These are phyloP conservation scores for Epichloe sibirici DNA, from an alignment of 2,329 filamentous ascomycete genomes.

Conservation along the genomic window DNA sequence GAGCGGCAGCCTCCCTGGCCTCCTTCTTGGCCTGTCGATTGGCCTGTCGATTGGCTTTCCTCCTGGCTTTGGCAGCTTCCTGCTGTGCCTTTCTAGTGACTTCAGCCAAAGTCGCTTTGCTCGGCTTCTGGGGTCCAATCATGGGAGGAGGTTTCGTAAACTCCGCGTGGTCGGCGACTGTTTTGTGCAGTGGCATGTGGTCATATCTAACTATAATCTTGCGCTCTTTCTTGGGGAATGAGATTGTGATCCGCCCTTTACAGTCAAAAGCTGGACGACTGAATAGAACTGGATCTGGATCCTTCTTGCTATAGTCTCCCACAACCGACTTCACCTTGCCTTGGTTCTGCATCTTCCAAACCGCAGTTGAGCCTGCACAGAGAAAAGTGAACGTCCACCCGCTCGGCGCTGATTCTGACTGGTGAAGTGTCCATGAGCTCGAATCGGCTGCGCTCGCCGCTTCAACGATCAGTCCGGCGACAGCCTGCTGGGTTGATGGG, in stretches of 20 bases:
- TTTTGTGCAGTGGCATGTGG: slow-evolving; percentile 44
- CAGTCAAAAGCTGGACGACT: slow-evolving; percentile 49
- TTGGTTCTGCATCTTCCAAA: slow-evolving; percentile 38
- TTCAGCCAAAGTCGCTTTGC: not conserved
- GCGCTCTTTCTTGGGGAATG: slow-evolving; percentile 35
- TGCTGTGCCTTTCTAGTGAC: slow-evolving; percentile 14
- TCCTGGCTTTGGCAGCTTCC: slow-evolving; percentile 13
- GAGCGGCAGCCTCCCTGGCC: slow-evolving; percentile 8
- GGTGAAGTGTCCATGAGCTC: slow-evolving; percentile 35
- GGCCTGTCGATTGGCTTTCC: slow-evolving; percentile 14
- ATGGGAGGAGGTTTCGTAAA: slow-evolving; percentile 33
- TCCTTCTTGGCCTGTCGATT: slow-evolving; percentile 16
- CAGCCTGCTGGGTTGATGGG: slow-evolving; percentile 34
- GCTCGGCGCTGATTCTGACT: slow-evolving; percentile 30
- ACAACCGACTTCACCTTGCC: slow-evolving; percentile 27
- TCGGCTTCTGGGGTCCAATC: slow-evolving; percentile 15
- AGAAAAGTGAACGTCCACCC: slow-evolving; percentile 43
- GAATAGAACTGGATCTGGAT: slow-evolving; percentile 29
- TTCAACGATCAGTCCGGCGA: slow-evolving; percentile 36
- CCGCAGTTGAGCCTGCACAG: slow-evolving; percentile 39
- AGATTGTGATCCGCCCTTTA: slow-evolving; percentile 35
- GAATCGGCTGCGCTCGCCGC: slow-evolving; percentile 32
- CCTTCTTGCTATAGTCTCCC: slow-evolving; percentile 36
- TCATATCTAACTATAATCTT: slow-evolving; percentile 41
- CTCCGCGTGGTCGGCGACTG: slow-evolving; percentile 37